These are phyloP conservation scores for Botrytis tulipae DNA, from an alignment of 2,329 filamentous ascomycete genomes.

Conservation along the genomic window DNA sequence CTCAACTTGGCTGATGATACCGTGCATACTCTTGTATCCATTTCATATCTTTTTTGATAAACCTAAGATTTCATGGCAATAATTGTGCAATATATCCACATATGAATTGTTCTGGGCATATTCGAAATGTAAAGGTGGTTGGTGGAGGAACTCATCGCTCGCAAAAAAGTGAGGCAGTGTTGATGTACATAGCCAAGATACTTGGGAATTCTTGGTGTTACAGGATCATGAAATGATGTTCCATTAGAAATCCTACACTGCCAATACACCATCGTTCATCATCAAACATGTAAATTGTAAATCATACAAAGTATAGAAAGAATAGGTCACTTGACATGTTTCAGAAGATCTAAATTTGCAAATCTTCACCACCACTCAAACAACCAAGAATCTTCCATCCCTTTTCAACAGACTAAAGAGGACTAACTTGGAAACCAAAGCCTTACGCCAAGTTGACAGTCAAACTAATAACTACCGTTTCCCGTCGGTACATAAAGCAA, in stretches of 20 bases:
- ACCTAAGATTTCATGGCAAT: background rate
- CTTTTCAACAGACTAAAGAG: background rate
- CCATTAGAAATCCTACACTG: background rate
- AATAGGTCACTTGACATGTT: slow-evolving; percentile 16
- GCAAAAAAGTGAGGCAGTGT: background rate
- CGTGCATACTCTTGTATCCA: slow-evolving; percentile 1
- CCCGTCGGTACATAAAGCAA: background rate
- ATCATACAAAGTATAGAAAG: background rate
- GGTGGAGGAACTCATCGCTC: slow-evolving; percentile 6
- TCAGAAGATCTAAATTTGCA: slow-evolving; percentile 11
- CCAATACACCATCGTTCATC: background rate
- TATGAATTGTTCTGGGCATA: background rate
- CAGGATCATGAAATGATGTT: slow-evolving; percentile 6
- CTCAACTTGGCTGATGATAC: background rate
- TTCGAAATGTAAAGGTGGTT: background rate
- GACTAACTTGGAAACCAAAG: slow-evolving; percentile 1
- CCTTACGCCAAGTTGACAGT: slow-evolving; percentile 3
- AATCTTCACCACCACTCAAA: background rate
- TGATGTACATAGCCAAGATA: slow-evolving; percentile 15
- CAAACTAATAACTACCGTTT: slow-evolving; percentile 12
- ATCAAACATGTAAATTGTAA: background rate
- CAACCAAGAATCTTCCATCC: background rate
- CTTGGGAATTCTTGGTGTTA: slow-evolving; percentile 15
- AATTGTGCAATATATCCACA: slow-evolving; percentile 1
- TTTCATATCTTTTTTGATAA: background rate